A percentile compares a stretch with the other conserved stretches of the same genome.
These are phyloP conservation scores for Apiotrichum veenhuisii DNA, from an alignment of 1,284 basidiomycete genomes.

Conservation along the genomic window DNA sequence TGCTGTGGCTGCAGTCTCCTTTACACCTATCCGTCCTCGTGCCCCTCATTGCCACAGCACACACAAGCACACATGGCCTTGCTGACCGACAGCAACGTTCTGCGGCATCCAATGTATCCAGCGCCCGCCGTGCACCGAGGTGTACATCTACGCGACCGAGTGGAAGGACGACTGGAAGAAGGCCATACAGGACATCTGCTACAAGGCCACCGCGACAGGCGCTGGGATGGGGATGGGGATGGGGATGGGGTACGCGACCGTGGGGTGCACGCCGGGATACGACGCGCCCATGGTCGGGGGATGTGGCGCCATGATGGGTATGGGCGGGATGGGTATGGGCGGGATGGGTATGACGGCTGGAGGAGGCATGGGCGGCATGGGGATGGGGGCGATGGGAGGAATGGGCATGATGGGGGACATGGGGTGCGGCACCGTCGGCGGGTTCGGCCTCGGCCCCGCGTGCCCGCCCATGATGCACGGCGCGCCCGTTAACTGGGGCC, in stretches of 20 bases:
- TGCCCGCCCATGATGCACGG: constrained; percentile 5
- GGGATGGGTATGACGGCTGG: background rate
- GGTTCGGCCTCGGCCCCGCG: background rate
- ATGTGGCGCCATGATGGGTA: background rate
- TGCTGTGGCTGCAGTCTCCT: too few species aligned
- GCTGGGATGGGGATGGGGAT: background rate
- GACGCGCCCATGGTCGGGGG: background rate
- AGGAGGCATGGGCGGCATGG: background rate
- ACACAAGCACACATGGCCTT: background rate
- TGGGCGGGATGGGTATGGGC: background rate
- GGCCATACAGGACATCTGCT: constrained; percentile 1
- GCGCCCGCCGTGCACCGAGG: background rate
- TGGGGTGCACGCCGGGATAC: background rate
- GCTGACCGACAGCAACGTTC: background rate
- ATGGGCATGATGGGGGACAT: too few species aligned
- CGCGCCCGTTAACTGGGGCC: background rate
- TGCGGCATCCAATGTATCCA: background rate
- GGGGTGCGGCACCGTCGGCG: background rate
- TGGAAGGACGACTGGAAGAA: constrained; percentile 4
- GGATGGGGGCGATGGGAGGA: background rate
- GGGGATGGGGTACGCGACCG: background rate
- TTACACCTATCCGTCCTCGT: too few species aligned
- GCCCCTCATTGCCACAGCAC: too few species aligned
- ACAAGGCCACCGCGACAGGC: background rate
- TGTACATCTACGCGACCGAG: constrained; percentile 1